Percentiles rank a stretch among this genome's conserved stretches.
Evolutionary conservation across 345 rosid species (phyloP).

Genomic region (Punica granatum): DNA sequence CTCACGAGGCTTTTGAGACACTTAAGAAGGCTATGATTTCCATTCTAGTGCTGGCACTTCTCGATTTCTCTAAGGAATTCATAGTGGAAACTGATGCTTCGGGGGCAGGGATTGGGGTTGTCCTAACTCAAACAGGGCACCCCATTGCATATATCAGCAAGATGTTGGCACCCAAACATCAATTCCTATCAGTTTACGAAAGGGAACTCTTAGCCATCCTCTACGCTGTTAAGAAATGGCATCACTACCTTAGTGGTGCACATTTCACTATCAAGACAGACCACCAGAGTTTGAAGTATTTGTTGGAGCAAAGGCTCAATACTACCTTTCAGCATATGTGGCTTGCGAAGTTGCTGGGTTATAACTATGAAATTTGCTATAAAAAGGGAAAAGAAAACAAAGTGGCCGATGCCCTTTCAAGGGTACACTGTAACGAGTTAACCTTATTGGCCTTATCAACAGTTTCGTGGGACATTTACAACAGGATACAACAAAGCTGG

Average conservation of each 20-base stretch:
- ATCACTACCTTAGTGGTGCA: neutral
- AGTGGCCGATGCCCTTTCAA: neutral
- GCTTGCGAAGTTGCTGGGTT: neutral
- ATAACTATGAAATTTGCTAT: neutral
- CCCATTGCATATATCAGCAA: neutral
- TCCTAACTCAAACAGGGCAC: neutral
- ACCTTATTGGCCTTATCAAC: no score
- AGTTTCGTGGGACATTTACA: no score
- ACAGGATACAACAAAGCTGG: no score
- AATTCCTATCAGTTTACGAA: neutral
- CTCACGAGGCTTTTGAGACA: neutral
- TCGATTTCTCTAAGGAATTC: neutral
- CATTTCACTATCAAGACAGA: constrained; percentile 4
- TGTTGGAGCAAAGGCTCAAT: neutral
- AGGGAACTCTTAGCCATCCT: neutral
- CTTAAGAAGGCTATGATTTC: neutral
- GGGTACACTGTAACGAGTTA: no score
- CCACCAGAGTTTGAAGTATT: neutral
- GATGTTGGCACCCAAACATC: neutral
- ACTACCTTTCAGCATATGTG: neutral
- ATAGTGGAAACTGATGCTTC: neutral
- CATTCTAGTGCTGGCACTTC: neutral
- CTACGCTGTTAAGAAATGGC: neutral
- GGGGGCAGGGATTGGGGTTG: neutral
- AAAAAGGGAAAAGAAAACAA: neutral